Conservation (phyloP, 1,139 yeast genomes). For the Candida buenavistaensis region DNA sequence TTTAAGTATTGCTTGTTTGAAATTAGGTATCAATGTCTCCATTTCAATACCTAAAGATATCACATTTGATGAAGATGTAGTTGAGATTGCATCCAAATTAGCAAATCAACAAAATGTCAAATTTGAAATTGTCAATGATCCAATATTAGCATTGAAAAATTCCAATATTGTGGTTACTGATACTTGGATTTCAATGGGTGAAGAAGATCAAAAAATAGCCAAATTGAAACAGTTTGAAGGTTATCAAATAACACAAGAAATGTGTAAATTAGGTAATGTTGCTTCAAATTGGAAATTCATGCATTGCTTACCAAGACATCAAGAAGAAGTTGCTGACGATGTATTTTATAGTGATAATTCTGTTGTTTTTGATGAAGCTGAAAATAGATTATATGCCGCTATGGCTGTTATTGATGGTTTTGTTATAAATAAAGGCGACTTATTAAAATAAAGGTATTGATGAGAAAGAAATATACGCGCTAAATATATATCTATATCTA, state of each 20-base stretch:
- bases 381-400: constrained; percentile 93
- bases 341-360: constrained; percentile 85
- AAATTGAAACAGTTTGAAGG: constrained; percentile 82
- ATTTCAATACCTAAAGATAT: constrained; percentile 81
- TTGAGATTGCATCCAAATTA: constrained; percentile 53
- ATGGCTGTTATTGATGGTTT: constrained; percentile 90
- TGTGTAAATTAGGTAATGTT: constrained; percentile 59
- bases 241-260: constrained; percentile 73
- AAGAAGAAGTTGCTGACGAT: constrained; percentile 90
- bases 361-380: constrained; percentile 92
- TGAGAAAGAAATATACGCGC: no score
- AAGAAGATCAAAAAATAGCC: constrained; percentile 72
- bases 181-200: constrained; percentile 98
- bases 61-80: constrained; percentile 60
- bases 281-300: constrained; percentile 78
- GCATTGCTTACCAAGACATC: constrained; percentile 97
- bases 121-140: constrained; percentile 70
- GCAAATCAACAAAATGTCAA: constrained; percentile 53
- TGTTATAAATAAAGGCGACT: constrained; percentile 78
- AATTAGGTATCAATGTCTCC: constrained; percentile 78
- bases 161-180: constrained; percentile 93
- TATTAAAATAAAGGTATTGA: constrained; percentile 18
- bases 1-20: constrained; percentile 85
- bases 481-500: no score
- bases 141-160: constrained; percentile 64